Conservation (phyloP, 73 alveolate species). For the Symbiodinium pilosum region DNA sequence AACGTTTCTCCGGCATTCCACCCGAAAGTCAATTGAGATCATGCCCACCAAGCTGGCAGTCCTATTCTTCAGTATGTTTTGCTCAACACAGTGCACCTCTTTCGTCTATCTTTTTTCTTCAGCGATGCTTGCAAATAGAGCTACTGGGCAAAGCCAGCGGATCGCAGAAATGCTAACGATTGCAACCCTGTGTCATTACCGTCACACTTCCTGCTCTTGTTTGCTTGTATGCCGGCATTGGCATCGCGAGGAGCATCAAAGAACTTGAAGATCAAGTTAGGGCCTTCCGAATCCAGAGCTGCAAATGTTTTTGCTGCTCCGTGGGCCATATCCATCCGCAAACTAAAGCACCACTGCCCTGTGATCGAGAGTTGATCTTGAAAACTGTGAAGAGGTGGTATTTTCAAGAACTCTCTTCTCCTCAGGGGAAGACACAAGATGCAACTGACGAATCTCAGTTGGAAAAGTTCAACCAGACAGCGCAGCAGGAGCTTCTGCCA, state of each 20-base stretch:
- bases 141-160: constrained; percentile 12
- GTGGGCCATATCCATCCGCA: constrained; percentile 11
- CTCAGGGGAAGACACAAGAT: neutral
- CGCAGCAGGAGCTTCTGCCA: constrained; percentile 9
- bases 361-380: constrained; percentile 3
- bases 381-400: neutral
- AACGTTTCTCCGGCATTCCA: constrained; percentile 26
- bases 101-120: neutral
- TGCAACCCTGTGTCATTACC: neutral
- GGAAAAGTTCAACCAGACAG: constrained; percentile 15
- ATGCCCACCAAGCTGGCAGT: constrained; percentile 25
- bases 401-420: neutral
- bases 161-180: neutral
- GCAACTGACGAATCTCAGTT: neutral
- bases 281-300: neutral
- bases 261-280: neutral
- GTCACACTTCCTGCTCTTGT: neutral
- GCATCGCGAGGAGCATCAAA: neutral
- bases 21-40: neutral
- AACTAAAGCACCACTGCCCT: constrained; percentile 8
- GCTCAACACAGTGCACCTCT: neutral
- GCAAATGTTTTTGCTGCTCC: constrained; percentile 9
- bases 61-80: neutral
- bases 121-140: neutral
- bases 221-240: neutral